Evolutionary conservation across 2,329 filamentous ascomycete genomes (phyloP).

Genomic region (Penicillium sp.): DNA sequence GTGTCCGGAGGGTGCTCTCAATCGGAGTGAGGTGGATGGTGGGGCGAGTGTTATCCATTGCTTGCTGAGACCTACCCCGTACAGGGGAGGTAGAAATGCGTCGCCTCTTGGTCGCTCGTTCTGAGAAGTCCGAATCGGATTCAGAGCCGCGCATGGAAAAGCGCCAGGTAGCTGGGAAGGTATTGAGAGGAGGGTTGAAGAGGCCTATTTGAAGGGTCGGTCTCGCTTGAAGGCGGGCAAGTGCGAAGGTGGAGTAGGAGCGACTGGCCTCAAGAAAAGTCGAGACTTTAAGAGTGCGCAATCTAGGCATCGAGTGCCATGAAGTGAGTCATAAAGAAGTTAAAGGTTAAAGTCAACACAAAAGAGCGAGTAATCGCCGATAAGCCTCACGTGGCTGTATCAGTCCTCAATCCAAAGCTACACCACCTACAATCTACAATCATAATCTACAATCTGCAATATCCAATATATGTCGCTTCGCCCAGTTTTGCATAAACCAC

Average conservation of each 20-base stretch:
- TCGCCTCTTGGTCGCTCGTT: constrained; percentile 31
- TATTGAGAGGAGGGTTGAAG: constrained; percentile 10
- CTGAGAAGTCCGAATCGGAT: constrained; percentile 14
- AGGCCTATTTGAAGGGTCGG: constrained; percentile 6
- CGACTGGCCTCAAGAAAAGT: constrained; percentile 17
- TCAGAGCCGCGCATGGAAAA: constrained; percentile 28
- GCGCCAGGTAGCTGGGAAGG: constrained; percentile 6
- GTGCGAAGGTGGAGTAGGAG: constrained; percentile 10
- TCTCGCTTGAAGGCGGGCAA: constrained; percentile 14
- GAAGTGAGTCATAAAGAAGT: neutral
- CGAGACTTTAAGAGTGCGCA: constrained; percentile 12
- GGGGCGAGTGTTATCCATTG: constrained; percentile 27
- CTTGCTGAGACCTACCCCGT: constrained; percentile 20
- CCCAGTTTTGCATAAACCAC: neutral
- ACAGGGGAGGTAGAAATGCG: constrained; percentile 24
- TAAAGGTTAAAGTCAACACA: neutral
- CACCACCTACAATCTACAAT: too few relatives aligned
- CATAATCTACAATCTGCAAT: neutral
- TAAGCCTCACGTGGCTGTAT: constrained; percentile 26
- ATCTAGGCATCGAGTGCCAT: constrained; percentile 22
- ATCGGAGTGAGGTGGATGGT: constrained; percentile 59
- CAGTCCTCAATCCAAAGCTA: constrained; percentile 7
- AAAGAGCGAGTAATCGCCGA: constrained; percentile 14
- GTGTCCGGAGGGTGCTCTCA: constrained; percentile 66
- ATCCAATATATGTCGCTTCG: neutral